Conservation (phyloP, 176 grass and related monocot genomes). For the Thinopyrum elongatum region DNA sequence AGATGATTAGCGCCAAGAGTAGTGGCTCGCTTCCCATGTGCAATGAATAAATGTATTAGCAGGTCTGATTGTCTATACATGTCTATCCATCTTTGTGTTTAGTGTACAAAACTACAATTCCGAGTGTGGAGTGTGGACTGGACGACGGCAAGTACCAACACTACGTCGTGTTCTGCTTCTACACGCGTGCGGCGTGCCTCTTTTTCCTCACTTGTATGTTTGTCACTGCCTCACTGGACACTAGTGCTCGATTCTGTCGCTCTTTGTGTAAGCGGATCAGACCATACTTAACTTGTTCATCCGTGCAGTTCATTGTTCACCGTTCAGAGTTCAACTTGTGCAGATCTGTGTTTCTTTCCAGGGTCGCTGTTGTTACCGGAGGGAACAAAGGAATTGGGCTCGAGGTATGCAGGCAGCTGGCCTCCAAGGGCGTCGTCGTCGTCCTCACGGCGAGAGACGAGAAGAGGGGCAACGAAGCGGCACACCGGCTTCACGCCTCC, state of each 20-base stretch:
- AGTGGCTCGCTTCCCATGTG: background rate
- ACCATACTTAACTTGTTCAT: background rate
- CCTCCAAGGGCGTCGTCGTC: conserved; percentile 36
- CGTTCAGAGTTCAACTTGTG: background rate
- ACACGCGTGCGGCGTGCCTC: too few relatives aligned
- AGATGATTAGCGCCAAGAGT: background rate
- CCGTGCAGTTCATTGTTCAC: background rate
- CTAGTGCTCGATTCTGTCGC: background rate
- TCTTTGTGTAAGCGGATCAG: background rate
- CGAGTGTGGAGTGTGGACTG: background rate
- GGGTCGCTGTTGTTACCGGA: conserved; percentile 60
- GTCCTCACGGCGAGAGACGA: conserved; percentile 57
- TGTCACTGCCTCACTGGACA: background rate
- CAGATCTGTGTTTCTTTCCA: background rate
- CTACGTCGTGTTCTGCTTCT: background rate
- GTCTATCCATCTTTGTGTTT: background rate
- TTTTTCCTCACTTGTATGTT: background rate
- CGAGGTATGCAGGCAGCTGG: conserved; percentile 52
- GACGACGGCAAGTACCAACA: background rate
- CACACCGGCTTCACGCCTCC: conserved; percentile 16
- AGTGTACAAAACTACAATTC: background rate
- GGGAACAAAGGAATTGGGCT: conserved; percentile 61
- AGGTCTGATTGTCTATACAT: background rate
- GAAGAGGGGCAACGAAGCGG: conserved; percentile 31
- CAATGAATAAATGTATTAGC: background rate